Conservation (phyloP, 805 yeast species). For the Lipomyces orientalis region DNA sequence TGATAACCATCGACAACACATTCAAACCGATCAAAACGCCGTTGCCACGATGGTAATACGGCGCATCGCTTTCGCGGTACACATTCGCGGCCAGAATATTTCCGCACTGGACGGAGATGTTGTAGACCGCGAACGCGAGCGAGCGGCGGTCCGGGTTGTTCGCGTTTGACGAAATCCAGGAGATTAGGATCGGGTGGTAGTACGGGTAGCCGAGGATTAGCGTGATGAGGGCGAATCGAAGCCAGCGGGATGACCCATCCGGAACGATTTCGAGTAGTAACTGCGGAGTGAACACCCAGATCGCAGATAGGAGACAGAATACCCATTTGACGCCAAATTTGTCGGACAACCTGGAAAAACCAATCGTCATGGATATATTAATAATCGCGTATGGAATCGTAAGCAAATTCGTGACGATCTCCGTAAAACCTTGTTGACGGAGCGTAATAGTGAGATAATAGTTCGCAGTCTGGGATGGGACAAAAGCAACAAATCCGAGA, state of each 20-base stretch:
- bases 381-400: conserved; percentile 56
- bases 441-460: conserved; percentile 53
- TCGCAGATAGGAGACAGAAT: conserved; percentile 31
- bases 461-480: conserved; percentile 31
- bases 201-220: conserved; percentile 55
- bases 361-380: conserved; percentile 41
- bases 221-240: conserved; percentile 27
- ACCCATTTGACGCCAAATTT: conserved; percentile 28
- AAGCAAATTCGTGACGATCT: conserved; percentile 57
- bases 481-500: conserved; percentile 34
- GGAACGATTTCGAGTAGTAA: conserved; percentile 39
- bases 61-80: conserved; percentile 62
- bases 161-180: conserved; percentile 67
- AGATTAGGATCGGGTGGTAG: conserved; percentile 59
- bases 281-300: conserved; percentile 34
- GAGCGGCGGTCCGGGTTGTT: conserved; percentile 66
- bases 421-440: conserved; percentile 56
- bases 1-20: conserved; percentile 38
- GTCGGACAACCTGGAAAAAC: conserved; percentile 35
- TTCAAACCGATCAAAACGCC: conserved; percentile 40
- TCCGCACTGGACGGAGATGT: conserved; percentile 67
- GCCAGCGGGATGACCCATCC: conserved; percentile 31
- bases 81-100: conserved; percentile 60
- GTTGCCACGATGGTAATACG: conserved; percentile 66
- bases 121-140: conserved; percentile 67